phyloP scores from a whole-genome alignment of 345 rosid species.

The Raphanus sativus region DNA sequence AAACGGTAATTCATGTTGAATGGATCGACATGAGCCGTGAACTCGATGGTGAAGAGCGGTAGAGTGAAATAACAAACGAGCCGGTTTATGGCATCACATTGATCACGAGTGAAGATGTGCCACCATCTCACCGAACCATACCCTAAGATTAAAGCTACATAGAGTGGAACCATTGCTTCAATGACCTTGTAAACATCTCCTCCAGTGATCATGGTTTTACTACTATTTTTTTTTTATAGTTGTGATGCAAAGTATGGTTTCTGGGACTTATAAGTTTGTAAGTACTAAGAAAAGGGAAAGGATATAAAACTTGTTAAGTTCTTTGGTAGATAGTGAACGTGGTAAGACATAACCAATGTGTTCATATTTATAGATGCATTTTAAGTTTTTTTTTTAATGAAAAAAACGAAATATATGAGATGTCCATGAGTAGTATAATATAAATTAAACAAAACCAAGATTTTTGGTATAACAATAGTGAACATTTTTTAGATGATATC shows the following conservation, averaged over 20 bases:
- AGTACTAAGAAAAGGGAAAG: conserved; percentile 17
- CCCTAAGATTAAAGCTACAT: conserved; percentile 69
- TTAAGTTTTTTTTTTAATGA: not conserved
- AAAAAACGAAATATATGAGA: not conserved
- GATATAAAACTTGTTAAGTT: conserved; percentile 7
- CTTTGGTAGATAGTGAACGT: conserved; percentile 24
- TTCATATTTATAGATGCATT: conserved; percentile 28
- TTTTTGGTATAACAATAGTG: not conserved
- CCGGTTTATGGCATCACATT: conserved; percentile 75
- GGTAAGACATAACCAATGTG: conserved; percentile 9
- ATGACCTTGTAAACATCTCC: conserved; percentile 76
- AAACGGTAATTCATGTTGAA: conserved; percentile 69
- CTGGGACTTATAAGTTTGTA: conserved; percentile 10
- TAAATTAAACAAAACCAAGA: not conserved
- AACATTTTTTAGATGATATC: not conserved
- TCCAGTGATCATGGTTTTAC: conserved; percentile 62
- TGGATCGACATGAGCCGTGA: conserved; percentile 69
- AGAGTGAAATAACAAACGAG: conserved; percentile 79
- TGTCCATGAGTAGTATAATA: not conserved
- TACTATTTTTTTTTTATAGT: not conserved
- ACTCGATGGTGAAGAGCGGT: conserved; percentile 75
- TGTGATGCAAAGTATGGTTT: not conserved
- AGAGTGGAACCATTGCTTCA: conserved; percentile 79
- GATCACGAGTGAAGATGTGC: conserved; percentile 66
- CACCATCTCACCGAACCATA: conserved; percentile 94